A percentile compares a stretch with the other conserved stretches of the same genome.
These are phyloP conservation scores for Oryza glumipatula DNA, from an alignment of 176 grass and related monocot species.

Conservation along the genomic window DNA sequence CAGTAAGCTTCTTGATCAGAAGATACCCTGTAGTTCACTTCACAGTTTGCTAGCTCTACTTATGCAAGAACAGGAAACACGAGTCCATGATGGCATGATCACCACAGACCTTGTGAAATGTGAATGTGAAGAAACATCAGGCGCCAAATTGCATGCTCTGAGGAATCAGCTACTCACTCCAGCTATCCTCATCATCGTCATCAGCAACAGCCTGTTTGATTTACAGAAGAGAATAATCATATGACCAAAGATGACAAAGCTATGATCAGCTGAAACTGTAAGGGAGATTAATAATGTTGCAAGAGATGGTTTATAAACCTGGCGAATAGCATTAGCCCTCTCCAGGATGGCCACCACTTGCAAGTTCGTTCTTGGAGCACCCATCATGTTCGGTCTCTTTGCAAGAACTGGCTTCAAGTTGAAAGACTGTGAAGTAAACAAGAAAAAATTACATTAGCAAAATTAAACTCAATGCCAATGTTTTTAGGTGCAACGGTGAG, in stretches of 20 bases:
- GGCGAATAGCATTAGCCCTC: conserved; percentile 91
- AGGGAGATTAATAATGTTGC: neutral
- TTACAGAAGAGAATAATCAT: conserved; percentile 16
- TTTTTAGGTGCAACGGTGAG: conserved; percentile 5
- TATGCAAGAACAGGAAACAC: conserved; percentile 21
- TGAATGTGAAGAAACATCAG: conserved; percentile 13
- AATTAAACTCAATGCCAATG: neutral
- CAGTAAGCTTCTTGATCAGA: neutral
- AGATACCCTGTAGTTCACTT: neutral
- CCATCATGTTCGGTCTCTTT: conserved; percentile 77
- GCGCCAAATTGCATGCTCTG: conserved; percentile 14
- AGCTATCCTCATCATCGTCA: conserved; percentile 76
- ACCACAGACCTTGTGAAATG: neutral
- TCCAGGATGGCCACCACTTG: conserved; percentile 92
- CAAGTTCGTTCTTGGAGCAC: conserved; percentile 69
- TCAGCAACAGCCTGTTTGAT: conserved; percentile 73
- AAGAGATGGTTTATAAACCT: conserved; percentile 50
- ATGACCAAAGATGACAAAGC: neutral
- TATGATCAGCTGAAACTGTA: conserved; percentile 14
- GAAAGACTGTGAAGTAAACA: conserved; percentile 66
- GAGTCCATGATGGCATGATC: conserved; percentile 16
- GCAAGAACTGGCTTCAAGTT: conserved; percentile 75
- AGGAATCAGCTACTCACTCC: conserved; percentile 70
- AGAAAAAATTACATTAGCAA: neutral
- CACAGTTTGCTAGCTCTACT: conserved; percentile 19